These are phyloP conservation scores for Plasmopara halstedii DNA, from an alignment of 352 stramenopile species.

Conservation along the genomic window DNA sequence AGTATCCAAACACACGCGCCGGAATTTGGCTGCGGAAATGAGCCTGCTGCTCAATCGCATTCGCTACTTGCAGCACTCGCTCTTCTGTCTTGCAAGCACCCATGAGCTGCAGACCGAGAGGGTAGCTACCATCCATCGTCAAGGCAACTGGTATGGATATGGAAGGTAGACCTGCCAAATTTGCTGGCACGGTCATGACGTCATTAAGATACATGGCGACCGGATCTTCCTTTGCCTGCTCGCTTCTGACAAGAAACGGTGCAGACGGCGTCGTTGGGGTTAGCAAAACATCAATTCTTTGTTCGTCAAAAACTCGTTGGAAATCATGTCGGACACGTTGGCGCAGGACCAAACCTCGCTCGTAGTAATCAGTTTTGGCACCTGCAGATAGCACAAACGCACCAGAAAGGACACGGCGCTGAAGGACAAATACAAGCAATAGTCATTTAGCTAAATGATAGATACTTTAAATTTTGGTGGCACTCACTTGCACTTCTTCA, in stretches of 20 bases:
- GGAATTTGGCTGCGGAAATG: constrained; percentile 40
- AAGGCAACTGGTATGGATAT: constrained; percentile 72
- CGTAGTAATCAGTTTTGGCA: constrained; percentile 87
- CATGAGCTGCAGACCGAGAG: constrained; percentile 80
- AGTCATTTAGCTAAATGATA: too few species aligned
- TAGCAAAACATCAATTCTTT: constrained; percentile 77
- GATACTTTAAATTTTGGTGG: too few species aligned
- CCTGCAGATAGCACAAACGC: constrained; percentile 85
- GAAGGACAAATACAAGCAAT: constrained; percentile 18
- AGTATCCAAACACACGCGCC: constrained; percentile 40
- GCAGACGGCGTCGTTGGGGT: constrained; percentile 81
- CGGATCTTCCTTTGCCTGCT: constrained; percentile 53
- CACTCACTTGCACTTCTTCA: constrained; percentile 79
- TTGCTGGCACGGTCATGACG: constrained; percentile 88
- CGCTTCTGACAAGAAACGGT: constrained; percentile 58
- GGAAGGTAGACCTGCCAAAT: constrained; percentile 80
- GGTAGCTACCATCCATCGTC: constrained; percentile 44
- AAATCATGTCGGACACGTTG: constrained; percentile 79
- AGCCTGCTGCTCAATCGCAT: constrained; percentile 52
- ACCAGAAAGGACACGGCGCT: constrained; percentile 87
- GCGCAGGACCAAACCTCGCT: constrained; percentile 72
- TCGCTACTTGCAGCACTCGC: constrained; percentile 50
- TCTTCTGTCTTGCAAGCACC: constrained; percentile 52
- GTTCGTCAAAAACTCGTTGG: constrained; percentile 37
- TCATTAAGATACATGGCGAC: constrained; percentile 89